These are phyloP conservation scores for Oryza coarctata DNA, from an alignment of 176 grass and related monocot genomes.

Conservation along the genomic window DNA sequence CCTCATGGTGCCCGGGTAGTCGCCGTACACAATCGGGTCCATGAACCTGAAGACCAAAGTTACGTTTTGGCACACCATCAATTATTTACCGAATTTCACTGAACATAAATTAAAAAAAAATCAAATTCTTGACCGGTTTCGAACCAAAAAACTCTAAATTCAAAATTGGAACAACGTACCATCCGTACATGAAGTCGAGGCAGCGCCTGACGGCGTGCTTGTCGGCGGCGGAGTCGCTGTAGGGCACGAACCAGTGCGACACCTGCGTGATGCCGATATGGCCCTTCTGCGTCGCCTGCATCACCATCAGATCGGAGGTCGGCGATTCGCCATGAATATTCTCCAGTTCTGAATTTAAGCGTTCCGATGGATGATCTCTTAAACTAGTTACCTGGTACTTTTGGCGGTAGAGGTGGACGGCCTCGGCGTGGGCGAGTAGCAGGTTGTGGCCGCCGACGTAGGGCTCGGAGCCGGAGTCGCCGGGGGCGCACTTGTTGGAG, in stretches of 20 bases:
- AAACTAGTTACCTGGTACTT: slow-evolving; percentile 35
- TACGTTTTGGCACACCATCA: neutral
- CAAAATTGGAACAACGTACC: slow-evolving; percentile 1
- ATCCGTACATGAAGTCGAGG: slow-evolving; percentile 78
- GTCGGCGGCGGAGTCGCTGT: slow-evolving; percentile 32
- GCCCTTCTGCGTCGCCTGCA: slow-evolving; percentile 47
- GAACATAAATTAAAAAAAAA: neutral
- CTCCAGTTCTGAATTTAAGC: too few relatives aligned
- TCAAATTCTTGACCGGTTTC: neutral
- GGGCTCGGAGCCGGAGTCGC: slow-evolving; percentile 60
- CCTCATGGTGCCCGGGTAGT: slow-evolving; percentile 67
- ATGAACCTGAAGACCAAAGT: slow-evolving; percentile 23
- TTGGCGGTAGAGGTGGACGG: slow-evolving; percentile 48
- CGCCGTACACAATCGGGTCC: slow-evolving; percentile 62
- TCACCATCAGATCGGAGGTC: neutral
- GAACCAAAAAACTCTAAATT: neutral
- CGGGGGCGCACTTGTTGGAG: slow-evolving; percentile 16
- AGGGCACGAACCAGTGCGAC: slow-evolving; percentile 66
- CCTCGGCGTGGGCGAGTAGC: slow-evolving; percentile 52
- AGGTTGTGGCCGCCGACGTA: slow-evolving; percentile 58
- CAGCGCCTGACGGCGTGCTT: slow-evolving; percentile 39
- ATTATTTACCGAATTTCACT: neutral
- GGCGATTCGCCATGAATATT: too few relatives aligned
- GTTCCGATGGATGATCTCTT: too few relatives aligned
- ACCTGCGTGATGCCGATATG: slow-evolving; percentile 57